A percentile compares a stretch with the other conserved stretches of the same genome.
These are phyloP conservation scores for Candida caryicola DNA, from an alignment of 805 yeast species.

Conservation along the genomic window DNA sequence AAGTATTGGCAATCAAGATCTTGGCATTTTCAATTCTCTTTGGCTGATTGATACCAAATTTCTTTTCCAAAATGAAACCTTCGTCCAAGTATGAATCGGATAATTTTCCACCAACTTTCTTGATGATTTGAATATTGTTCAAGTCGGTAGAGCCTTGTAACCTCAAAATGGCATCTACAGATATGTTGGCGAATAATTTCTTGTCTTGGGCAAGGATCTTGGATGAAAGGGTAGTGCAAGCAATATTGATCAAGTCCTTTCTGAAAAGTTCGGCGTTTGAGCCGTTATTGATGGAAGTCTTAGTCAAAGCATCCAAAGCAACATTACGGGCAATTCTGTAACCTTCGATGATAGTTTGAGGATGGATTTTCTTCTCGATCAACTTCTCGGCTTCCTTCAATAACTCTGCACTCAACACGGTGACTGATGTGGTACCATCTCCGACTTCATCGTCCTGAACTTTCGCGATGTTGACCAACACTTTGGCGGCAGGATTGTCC, in stretches of 20 bases:
- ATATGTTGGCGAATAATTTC: constrained; percentile 80
- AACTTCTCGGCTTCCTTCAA: constrained; percentile 92
- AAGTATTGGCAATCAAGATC: constrained; percentile 90
- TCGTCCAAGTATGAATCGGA: constrained; percentile 92
- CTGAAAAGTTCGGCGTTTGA: constrained; percentile 57
- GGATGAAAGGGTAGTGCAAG: constrained; percentile 90
- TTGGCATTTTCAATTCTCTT: constrained; percentile 78
- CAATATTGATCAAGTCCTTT: constrained; percentile 77
- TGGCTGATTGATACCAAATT: constrained; percentile 93
- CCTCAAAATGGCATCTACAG: constrained; percentile 91
- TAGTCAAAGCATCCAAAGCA: constrained; percentile 79
- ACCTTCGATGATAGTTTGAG: constrained; percentile 96
- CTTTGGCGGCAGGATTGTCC: constrained; percentile 96
- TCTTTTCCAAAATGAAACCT: constrained; percentile 89
- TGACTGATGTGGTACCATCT: constrained; percentile 97
- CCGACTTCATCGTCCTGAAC: constrained; percentile 99
- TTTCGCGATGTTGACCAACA: constrained; percentile 88
- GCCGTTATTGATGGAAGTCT: constrained; percentile 73
- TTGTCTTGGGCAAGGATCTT: constrained; percentile 95
- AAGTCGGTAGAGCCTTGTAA: constrained; percentile 83
- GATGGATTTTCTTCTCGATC: constrained; percentile 91
- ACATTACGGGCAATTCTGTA: constrained; percentile 83
- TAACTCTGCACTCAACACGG: constrained; percentile 85
- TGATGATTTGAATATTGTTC: constrained; percentile 89
- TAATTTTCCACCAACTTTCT: constrained; percentile 89